phyloP scores from a whole-genome alignment of 371 early-diverging fungal species.

The Rozella allomycis region DNA sequence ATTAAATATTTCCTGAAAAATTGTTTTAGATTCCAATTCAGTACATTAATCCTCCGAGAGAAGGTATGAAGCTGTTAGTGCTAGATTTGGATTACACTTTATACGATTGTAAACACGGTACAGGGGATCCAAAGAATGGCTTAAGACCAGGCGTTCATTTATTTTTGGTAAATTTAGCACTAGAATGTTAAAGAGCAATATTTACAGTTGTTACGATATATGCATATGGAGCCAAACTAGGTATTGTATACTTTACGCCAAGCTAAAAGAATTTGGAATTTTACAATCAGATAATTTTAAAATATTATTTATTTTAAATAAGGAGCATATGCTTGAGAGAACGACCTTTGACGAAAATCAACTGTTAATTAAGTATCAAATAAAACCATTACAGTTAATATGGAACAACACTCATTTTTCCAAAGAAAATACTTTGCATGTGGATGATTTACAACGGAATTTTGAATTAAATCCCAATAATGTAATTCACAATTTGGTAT shows the following conservation, averaged over 20 bases:
- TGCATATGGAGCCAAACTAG: conserved; percentile 42
- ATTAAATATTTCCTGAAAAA: too few species aligned
- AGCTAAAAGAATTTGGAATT: conserved; percentile 35
- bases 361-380: conserved; percentile 22
- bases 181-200: conserved; percentile 24
- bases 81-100: conserved; percentile 41
- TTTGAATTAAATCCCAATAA: conserved; percentile 10
- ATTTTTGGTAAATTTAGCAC: not conserved
- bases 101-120: conserved; percentile 14
- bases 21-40: conserved; percentile 18
- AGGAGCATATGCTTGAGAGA: conserved; percentile 31
- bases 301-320: conserved; percentile 34
- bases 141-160: not conserved
- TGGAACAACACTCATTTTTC: too few species aligned
- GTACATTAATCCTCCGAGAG: conserved; percentile 20
- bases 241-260: conserved; percentile 35
- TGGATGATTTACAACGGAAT: conserved; percentile 27
- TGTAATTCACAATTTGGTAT: too few species aligned
- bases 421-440: conserved; percentile 28
- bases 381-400: conserved; percentile 36
- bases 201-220: conserved; percentile 33
- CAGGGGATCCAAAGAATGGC: not conserved
- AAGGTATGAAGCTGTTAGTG: conserved; percentile 29
- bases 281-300: conserved; percentile 28
- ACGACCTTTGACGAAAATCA: conserved; percentile 15